Evolutionary conservation across 331 rosid species (phyloP).

Genomic region (Cydonia oblonga): DNA sequence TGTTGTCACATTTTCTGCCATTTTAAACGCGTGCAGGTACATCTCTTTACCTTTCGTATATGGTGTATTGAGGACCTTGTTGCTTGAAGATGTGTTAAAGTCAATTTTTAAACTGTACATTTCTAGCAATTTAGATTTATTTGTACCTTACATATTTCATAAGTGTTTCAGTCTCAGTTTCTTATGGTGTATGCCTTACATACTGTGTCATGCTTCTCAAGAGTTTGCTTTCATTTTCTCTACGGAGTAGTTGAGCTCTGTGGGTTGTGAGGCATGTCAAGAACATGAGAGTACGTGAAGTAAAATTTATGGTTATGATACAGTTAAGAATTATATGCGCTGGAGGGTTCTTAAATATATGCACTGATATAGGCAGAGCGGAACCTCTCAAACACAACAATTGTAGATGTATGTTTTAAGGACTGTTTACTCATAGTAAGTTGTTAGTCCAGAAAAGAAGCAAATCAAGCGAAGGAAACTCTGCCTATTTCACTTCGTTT

Average conservation of each 20-base stretch:
- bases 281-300: not conserved
- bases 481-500: not conserved
- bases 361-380: not conserved
- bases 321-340: not conserved
- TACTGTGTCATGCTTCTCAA: too few species aligned
- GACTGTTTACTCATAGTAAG: not conserved
- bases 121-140: not conserved
- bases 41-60: not conserved
- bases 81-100: not conserved
- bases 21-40: slow-evolving; percentile 69
- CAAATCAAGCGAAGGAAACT: not conserved
- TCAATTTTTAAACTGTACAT: not conserved
- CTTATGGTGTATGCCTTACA: not conserved
- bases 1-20: slow-evolving; percentile 93
- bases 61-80: not conserved
- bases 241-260: not conserved
- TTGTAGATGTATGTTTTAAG: too few species aligned
- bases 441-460: not conserved
- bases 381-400: not conserved
- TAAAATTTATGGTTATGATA: not conserved
- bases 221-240: not conserved
- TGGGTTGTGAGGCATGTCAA: too few species aligned
- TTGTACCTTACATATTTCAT: not conserved
- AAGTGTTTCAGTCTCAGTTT: not conserved
- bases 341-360: not conserved